Base-by-base conservation (phyloP, 2,329 filamentous ascomycete species). In the Fusarium sp. region DNA sequence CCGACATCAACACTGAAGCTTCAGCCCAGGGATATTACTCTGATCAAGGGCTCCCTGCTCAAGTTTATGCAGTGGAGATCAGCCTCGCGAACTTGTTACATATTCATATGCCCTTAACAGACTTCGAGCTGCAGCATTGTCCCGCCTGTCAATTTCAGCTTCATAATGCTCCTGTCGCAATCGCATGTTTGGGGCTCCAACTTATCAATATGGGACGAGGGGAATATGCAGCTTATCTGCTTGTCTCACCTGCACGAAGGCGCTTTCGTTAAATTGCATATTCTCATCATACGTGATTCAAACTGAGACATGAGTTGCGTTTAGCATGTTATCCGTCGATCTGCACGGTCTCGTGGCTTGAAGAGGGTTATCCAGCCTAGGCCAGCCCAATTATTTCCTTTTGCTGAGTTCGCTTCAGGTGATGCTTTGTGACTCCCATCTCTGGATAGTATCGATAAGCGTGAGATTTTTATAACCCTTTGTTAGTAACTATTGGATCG, bases 21-120 rank as follows among this genome's bases (percentile, higher is more conserved):
- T 77, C 66, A 77, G 75, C 75, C 75, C 75, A 74, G 58, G 57
- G 65, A 77, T 72, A 77, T 77, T 77, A 72, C 72, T 54, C 48
- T 56, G 55, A 54, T 36, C 68, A 53, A 74, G 70, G 73, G 61
- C 54, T 72, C 63, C 53, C 51, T 70, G 61, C 24, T 68, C 61
- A 60, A 69, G 55, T 66, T 65, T 65, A 66, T 75, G 70, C 47
- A 67, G 48, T 42, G 54, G 61, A 60, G 58, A 64, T 66, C 68
- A 61, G 44, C 48, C 35, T 70, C 42, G 28, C 28, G 50, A 32
- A 48, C 61, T 48, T 58, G 63, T 54, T 58, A 47, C 61, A 53
- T 57, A 36, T 28, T 42, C 41, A 26, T 36, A 36, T 36, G 35
- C 20, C 28, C 30, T 32, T 30, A 28, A 41, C 36, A 55, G 51